Evolutionary conservation across 202 grass and related monocot genomes (phyloP), one percentile per base, ranked within the genome.

Genomic region (Zoysia matrella): DNA sequence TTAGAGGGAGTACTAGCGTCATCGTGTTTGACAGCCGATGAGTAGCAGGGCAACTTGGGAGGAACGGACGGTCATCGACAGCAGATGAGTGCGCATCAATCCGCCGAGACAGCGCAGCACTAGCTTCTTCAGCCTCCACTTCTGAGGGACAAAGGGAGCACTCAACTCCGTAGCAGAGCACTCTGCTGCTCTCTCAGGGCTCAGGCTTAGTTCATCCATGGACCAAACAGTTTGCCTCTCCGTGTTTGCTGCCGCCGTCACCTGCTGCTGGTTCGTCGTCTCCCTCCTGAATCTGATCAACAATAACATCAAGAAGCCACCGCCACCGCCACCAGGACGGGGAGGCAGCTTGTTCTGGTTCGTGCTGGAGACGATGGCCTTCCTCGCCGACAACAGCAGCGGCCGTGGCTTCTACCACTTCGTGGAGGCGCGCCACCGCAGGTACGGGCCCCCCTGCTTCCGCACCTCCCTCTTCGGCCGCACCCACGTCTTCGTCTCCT

Each of bases 401-500:
- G 82, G 82, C 47, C 65, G 78, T 36, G 95, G 95, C 39, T 89
- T 97, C 65, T 97, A 97, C 83, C 75, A 93, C 75, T 97, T 97
- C 80, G 92, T 97, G 58, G 60, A 64, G 13, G 49, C 55, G 8
- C 86, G 94, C 39, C 88, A 90, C 80, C 86, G 89, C 22, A 62
- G 86, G 52, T 71, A 92, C 69, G 90, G 92, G 0, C 11, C 73
- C 47, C 62, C 86, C 47, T 88, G 95, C 82, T 97, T 97, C 88
- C 89, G 80, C 63, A 89, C 95, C 18, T 54, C 67, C 0, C 88
- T 97, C 80, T 90, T 94, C 49, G 91, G 83, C 41, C 73, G 60
- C 46, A 94, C 83, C 4, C 94, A 97, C 85, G 94, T 97, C 11
- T 97, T 97, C 77, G 79, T 97, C 52, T 89, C 92, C 10, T 78